Evolutionary conservation across 106 monocot genomes (phyloP).

Genomic region (Dendrobium chrysotoxum): DNA sequence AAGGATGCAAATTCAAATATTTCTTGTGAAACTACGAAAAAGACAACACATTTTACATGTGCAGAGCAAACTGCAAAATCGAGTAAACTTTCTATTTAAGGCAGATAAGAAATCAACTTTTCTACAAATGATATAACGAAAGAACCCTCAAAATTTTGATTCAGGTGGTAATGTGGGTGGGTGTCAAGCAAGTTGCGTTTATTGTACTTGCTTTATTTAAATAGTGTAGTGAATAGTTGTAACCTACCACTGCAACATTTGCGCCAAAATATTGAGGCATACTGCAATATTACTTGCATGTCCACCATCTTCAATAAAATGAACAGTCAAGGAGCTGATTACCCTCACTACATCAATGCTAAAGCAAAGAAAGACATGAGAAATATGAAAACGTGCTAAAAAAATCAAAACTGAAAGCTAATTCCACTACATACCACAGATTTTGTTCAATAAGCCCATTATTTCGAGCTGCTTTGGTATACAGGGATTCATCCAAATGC

Average conservation of each 20-base stretch:
- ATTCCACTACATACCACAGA: slow-evolving; percentile 37
- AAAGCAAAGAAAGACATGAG: slow-evolving; percentile 5
- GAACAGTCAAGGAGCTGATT: slow-evolving; percentile 43
- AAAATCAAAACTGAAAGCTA: not conserved
- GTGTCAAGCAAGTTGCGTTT: not conserved
- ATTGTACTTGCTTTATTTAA: not conserved
- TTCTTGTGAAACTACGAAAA: not conserved
- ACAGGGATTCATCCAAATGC: slow-evolving; percentile 26
- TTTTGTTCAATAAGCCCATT: slow-evolving; percentile 22
- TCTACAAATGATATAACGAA: not conserved
- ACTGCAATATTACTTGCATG: slow-evolving; percentile 29
- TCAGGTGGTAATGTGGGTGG: not conserved
- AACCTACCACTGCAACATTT: slow-evolving; percentile 73
- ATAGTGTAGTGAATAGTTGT: not conserved
- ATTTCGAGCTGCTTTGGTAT: slow-evolving; percentile 23
- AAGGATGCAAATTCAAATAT: not conserved
- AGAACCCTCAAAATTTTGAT: not conserved
- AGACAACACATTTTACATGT: not conserved
- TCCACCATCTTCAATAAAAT: slow-evolving; percentile 36
- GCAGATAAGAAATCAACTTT: not conserved
- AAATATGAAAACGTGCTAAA: not conserved
- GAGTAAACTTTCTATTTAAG: not conserved
- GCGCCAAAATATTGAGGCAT: slow-evolving; percentile 65
- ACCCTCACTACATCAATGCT: slow-evolving; percentile 74
- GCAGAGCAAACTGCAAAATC: not conserved